Evolutionary conservation across 2,329 filamentous ascomycete genomes (phyloP).

Genomic region (Botrytis aclada): DNA sequence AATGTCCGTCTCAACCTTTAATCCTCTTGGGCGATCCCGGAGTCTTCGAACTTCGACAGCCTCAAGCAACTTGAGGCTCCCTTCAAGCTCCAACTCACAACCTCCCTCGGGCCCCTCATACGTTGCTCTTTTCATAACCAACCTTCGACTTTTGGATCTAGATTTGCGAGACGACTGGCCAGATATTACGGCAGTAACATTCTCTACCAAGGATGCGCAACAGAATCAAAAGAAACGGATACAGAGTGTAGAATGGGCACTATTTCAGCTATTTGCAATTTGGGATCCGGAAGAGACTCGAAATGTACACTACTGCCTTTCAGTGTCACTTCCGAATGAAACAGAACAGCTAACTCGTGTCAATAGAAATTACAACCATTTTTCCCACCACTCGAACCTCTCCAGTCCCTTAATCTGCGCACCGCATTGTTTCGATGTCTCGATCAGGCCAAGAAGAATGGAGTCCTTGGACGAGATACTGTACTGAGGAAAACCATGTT

Average conservation of each 20-base stretch:
- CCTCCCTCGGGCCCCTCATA: constrained; percentile 45
- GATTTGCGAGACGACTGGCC: constrained; percentile 79
- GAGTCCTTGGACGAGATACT: constrained; percentile 72
- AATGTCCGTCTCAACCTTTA: constrained; percentile 32
- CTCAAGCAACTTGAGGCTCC: constrained; percentile 25
- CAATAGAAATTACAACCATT: constrained; percentile 79
- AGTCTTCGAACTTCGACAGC: constrained; percentile 31
- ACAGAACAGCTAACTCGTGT: not conserved
- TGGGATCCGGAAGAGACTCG: constrained; percentile 77
- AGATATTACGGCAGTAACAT: constrained; percentile 64
- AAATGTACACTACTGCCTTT: constrained; percentile 53
- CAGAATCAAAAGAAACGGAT: constrained; percentile 81
- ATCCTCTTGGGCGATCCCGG: constrained; percentile 28
- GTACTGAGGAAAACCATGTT: constrained; percentile 91
- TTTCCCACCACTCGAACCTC: constrained; percentile 84
- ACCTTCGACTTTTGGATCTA: constrained; percentile 78
- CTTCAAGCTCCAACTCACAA: constrained; percentile 19
- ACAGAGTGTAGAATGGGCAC: constrained; percentile 79
- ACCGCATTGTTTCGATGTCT: constrained; percentile 77
- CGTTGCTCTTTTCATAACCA: constrained; percentile 71
- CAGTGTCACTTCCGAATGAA: too few relatives aligned
- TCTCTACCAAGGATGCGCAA: constrained; percentile 62
- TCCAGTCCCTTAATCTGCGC: constrained; percentile 88
- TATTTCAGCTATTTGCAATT: constrained; percentile 81
- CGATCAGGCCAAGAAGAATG: constrained; percentile 84